Percentiles rank a stretch among this genome's conserved stretches.
Conservation (phyloP, 2,329 filamentous ascomycete genomes). For the Ophiocordyceps unilateralis region DNA sequence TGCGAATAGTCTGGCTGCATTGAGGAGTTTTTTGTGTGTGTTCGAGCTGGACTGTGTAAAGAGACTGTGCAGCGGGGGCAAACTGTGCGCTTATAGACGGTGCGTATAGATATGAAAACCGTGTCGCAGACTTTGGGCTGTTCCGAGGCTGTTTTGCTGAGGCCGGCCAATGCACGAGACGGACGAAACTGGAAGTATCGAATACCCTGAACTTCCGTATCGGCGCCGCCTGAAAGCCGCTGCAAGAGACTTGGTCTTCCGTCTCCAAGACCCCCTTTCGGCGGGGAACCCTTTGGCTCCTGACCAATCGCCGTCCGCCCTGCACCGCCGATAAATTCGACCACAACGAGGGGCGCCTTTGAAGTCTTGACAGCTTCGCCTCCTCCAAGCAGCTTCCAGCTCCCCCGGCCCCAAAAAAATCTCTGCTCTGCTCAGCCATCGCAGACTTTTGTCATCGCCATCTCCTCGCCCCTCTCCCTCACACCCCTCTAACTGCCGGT, state of each 20-base stretch:
- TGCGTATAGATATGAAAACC: too few relatives aligned
- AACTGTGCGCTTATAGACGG: too few relatives aligned
- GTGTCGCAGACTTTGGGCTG: neutral
- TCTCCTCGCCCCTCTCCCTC: neutral
- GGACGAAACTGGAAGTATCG: too few relatives aligned
- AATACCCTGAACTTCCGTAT: neutral
- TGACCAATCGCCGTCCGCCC: neutral
- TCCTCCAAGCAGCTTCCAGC: neutral
- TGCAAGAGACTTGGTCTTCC: neutral
- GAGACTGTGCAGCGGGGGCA: too few relatives aligned
- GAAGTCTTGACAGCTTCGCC: neutral
- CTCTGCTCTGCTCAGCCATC: neutral
- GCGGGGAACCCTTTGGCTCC: too few relatives aligned
- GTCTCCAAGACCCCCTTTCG: neutral
- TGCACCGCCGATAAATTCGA: neutral
- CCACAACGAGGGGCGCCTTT: neutral
- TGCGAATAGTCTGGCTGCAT: neutral
- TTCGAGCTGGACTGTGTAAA: neutral
- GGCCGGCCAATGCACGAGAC: neutral
- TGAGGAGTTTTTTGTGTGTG: too few relatives aligned
- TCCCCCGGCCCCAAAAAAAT: too few relatives aligned
- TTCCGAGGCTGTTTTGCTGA: too few relatives aligned
- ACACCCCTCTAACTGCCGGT: neutral
- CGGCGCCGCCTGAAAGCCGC: neutral
- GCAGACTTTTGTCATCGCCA: neutral